Percentiles rank a stretch among this genome's conserved stretches.
These are phyloP conservation scores for Madurella fahalii DNA, from an alignment of 2,329 filamentous ascomycete species.

Conservation along the genomic window DNA sequence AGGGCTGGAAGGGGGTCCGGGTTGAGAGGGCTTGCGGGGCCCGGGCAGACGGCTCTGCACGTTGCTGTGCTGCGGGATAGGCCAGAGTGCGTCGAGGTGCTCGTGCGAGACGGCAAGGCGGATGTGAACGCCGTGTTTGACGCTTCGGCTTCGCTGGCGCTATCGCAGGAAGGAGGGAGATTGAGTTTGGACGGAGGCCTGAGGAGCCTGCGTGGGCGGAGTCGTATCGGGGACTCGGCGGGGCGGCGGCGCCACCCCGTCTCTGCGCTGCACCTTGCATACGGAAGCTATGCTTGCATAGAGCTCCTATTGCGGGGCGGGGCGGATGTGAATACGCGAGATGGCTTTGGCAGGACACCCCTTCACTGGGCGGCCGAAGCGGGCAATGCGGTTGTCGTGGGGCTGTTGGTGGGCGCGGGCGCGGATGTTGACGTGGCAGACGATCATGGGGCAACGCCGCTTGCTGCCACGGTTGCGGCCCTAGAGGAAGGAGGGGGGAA, in stretches of 20 bases:
- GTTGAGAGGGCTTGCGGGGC: not conserved
- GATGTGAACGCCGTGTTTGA: slow-evolving; percentile 17
- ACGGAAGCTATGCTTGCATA: slow-evolving; percentile 8
- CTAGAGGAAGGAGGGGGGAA: not conserved
- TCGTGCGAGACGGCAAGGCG: slow-evolving; percentile 19
- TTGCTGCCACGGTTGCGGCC: not conserved
- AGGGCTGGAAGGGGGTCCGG: not conserved
- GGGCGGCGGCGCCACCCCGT: slow-evolving; percentile 2
- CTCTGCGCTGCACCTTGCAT: slow-evolving; percentile 21
- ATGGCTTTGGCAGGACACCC: slow-evolving; percentile 17
- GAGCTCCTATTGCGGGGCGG: slow-evolving; percentile 12
- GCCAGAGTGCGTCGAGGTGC: slow-evolving; percentile 7
- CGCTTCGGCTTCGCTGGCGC: not conserved
- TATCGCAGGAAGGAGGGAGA: not conserved
- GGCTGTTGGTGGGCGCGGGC: slow-evolving; percentile 9
- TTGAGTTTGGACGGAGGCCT: no score
- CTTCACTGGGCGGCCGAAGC: slow-evolving; percentile 18
- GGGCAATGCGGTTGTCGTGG: slow-evolving; percentile 10
- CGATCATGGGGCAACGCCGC: not conserved
- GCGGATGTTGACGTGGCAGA: slow-evolving; percentile 1
- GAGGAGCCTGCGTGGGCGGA: not conserved
- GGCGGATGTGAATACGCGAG: slow-evolving; percentile 11
- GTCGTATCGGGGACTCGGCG: not conserved
- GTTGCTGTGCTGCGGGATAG: slow-evolving; percentile 17
- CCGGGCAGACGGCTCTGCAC: slow-evolving; percentile 22